These are phyloP conservation scores for Orbilia quercus DNA, from an alignment of 2,329 filamentous ascomycete species.

Conservation along the genomic window DNA sequence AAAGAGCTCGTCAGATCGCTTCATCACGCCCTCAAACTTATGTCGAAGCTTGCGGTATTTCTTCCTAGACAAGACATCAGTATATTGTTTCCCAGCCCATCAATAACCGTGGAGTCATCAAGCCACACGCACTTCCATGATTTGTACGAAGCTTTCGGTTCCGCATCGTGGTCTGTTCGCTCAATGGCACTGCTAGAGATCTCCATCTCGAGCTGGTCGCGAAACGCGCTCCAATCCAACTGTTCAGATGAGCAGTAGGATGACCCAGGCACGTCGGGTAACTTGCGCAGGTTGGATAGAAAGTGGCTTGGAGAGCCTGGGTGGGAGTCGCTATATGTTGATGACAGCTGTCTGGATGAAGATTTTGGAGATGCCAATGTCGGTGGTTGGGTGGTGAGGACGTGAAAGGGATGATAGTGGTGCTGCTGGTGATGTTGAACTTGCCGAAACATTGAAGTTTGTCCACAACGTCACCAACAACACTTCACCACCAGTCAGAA, in stretches of 20 bases:
- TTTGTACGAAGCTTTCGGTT: constrained; percentile 61
- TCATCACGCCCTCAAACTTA: constrained; percentile 80
- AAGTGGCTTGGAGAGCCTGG: background rate
- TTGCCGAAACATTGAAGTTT: constrained; percentile 25
- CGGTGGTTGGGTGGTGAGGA: constrained; percentile 22
- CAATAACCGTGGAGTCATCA: constrained; percentile 59
- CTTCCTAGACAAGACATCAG: constrained; percentile 71
- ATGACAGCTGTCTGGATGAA: background rate
- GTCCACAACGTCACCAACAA: constrained; percentile 23
- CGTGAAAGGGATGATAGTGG: constrained; percentile 31
- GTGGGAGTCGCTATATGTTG: background rate
- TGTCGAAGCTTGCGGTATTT: constrained; percentile 94
- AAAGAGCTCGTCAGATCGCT: constrained; percentile 83
- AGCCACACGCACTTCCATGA: constrained; percentile 62
- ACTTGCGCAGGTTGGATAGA: constrained; percentile 8
- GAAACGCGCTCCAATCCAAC: constrained; percentile 56
- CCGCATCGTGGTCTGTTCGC: constrained; percentile 57
- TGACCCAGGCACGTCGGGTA: constrained; percentile 28
- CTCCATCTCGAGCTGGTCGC: constrained; percentile 56
- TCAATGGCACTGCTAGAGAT: constrained; percentile 54
- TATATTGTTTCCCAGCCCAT: constrained; percentile 67
- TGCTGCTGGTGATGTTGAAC: constrained; percentile 18
- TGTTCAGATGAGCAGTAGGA: constrained; percentile 33
- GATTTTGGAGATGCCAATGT: constrained; percentile 2
- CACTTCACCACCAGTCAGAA: constrained; percentile 1